These are phyloP conservation scores for Baorangia bicolor DNA, from an alignment of 768 basidiomycete genomes.

Conservation along the genomic window DNA sequence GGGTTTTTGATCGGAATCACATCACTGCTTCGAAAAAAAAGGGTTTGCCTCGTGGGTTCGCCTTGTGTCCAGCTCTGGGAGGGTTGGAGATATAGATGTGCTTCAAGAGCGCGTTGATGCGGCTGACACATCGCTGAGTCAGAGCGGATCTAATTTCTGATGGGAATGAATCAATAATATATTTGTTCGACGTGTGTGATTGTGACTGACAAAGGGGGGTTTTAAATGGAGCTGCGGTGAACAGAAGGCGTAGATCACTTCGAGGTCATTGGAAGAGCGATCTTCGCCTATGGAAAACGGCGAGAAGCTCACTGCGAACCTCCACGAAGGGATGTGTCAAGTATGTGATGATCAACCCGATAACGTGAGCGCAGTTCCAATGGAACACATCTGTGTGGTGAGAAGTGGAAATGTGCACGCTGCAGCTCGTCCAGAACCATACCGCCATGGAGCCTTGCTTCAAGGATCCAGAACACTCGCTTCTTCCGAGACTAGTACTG, in stretches of 20 bases:
- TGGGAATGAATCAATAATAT: neutral
- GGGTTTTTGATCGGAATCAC: neutral
- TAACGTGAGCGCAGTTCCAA: neutral
- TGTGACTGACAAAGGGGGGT: neutral
- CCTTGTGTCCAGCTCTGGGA: neutral
- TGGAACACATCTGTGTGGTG: neutral
- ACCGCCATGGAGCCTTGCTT: neutral
- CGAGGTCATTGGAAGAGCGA: neutral
- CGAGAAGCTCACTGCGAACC: neutral
- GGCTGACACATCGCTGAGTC: constrained; percentile 1
- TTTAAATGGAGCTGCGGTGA: neutral
- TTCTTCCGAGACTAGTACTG: neutral
- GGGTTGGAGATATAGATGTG: neutral
- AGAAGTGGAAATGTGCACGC: neutral
- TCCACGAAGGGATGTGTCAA: too few species aligned
- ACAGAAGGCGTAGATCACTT: neutral
- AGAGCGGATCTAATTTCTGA: neutral
- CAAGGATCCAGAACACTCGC: neutral
- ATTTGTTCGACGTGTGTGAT: neutral
- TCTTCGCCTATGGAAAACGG: neutral
- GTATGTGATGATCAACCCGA: neutral
- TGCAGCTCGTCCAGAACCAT: neutral
- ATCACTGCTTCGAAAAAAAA: neutral
- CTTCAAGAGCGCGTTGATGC: neutral
- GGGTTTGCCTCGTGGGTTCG: neutral